Conservation (phyloP, 1,139 yeast genomes). For the Candida neerlandica region DNA sequence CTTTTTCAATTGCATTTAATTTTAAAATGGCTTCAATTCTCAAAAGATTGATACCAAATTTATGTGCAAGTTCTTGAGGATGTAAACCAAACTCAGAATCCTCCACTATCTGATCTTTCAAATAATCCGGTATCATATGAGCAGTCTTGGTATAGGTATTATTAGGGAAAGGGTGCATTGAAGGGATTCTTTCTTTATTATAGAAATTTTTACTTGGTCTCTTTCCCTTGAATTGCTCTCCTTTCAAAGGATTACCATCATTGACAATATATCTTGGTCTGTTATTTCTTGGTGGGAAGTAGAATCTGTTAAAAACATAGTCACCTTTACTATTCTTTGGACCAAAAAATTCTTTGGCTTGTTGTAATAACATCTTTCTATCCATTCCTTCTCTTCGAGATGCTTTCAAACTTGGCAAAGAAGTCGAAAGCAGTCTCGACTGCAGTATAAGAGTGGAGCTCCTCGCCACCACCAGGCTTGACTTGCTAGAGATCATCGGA, state of each 20-base stretch:
- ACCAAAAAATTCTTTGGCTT: conserved; percentile 58
- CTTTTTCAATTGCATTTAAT: conserved; percentile 64
- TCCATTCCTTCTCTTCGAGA: conserved; percentile 12
- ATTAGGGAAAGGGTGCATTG: conserved; percentile 76
- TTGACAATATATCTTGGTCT: conserved; percentile 75
- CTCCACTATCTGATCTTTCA: conserved; percentile 60
- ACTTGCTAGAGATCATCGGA: neutral
- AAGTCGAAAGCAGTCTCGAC: conserved; percentile 6
- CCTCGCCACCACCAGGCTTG: conserved; percentile 3
- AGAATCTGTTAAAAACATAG: conserved; percentile 75
- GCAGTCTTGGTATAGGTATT: conserved; percentile 75
- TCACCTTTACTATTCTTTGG: conserved; percentile 85
- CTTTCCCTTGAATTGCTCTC: conserved; percentile 10
- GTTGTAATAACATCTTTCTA: conserved; percentile 9
- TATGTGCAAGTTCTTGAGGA: conserved; percentile 76
- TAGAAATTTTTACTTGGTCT: conserved; percentile 14
- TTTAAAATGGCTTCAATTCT: conserved; percentile 84
- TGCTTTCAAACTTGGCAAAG: conserved; percentile 8
- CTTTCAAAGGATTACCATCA: conserved; percentile 45
- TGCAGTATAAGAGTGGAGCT: conserved; percentile 4
- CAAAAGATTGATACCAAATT: conserved; percentile 78
- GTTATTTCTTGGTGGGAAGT: conserved; percentile 71
- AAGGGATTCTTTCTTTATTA: conserved; percentile 29
- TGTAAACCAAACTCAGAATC: conserved; percentile 58
- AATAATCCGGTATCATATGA: conserved; percentile 54